Conservation (phyloP, 768 basidiomycete species). For the Trametes sanguinea region DNA sequence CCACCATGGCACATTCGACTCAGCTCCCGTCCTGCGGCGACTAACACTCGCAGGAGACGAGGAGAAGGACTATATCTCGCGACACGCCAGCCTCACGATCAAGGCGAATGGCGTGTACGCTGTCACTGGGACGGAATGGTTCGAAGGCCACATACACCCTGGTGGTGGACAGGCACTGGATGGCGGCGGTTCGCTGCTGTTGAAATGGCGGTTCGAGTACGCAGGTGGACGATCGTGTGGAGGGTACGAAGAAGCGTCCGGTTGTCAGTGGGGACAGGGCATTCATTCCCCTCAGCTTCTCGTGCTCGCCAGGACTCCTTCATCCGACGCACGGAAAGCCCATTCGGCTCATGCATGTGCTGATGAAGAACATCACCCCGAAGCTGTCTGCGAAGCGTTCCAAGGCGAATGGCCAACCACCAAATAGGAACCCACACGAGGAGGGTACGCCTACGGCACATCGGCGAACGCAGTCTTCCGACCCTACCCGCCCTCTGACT, state of each 20-base stretch:
- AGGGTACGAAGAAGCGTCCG: constrained; percentile 31
- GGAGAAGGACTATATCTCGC: constrained; percentile 71
- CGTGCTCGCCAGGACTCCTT: constrained; percentile 69
- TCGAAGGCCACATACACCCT: constrained; percentile 15
- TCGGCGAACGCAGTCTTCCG: constrained; percentile 15
- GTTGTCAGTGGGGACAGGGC: constrained; percentile 59
- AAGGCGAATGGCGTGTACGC: constrained; percentile 76
- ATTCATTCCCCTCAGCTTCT: constrained; percentile 71
- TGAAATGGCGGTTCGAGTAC: constrained; percentile 82
- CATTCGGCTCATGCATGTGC: constrained; percentile 63
- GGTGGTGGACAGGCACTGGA: neutral
- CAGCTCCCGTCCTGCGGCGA: constrained; percentile 68
- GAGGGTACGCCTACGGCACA: neutral
- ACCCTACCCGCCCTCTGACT: neutral
- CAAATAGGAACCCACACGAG: too few species aligned
- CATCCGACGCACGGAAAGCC: constrained; percentile 62
- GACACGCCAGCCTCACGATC: constrained; percentile 69
- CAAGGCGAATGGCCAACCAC: constrained; percentile 39
- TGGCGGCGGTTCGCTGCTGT: constrained; percentile 33
- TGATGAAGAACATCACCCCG: constrained; percentile 68
- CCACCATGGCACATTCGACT: constrained; percentile 63
- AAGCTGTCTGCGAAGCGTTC: constrained; percentile 57
- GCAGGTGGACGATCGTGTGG: constrained; percentile 62
- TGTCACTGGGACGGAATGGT: constrained; percentile 65
- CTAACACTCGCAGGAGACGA: constrained; percentile 68